These are phyloP conservation scores for Tinospora cordifolia DNA, from an alignment of 164 flowering plant genomes.

Conservation along the genomic window DNA sequence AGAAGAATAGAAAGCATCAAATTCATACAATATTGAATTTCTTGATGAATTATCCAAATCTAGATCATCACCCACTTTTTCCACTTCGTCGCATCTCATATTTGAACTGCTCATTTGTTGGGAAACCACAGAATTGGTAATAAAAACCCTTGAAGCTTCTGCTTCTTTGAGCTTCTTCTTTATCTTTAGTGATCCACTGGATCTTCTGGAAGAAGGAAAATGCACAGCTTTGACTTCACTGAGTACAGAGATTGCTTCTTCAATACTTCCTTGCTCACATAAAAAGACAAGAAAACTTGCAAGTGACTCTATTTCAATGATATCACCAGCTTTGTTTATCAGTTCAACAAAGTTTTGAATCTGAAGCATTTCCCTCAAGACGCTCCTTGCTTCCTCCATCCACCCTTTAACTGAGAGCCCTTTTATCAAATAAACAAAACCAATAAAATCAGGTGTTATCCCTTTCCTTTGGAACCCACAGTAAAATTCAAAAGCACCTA, in stretches of 20 bases:
- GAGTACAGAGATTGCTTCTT: constrained; percentile 55
- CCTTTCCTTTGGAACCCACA: constrained; percentile 43
- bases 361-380: constrained; percentile 80
- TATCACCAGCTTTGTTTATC: constrained; percentile 39
- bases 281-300: constrained; percentile 37
- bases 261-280: constrained; percentile 65
- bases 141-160: constrained; percentile 8
- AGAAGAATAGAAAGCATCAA: constrained; percentile 41
- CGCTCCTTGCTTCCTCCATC: constrained; percentile 76
- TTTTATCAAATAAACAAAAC: constrained; percentile 60
- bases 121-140: constrained; percentile 9
- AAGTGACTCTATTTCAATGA: constrained; percentile 46
- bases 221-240: constrained; percentile 41
- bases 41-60: constrained; percentile 1
- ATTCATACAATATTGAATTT: constrained; percentile 21
- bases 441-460: constrained; percentile 64
- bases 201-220: constrained; percentile 33
- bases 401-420: constrained; percentile 76
- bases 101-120: constrained; percentile 12
- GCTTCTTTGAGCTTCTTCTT: constrained; percentile 10
- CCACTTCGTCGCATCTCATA: not conserved
- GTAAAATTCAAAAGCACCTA: constrained; percentile 58
- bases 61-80: constrained; percentile 11
- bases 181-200: constrained; percentile 8
- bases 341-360: constrained; percentile 37